Percentiles rank a stretch among this genome's conserved stretches.
These are phyloP conservation scores for Parsonsia alboflavescens DNA, from an alignment of 257 asterid genomes.

Conservation along the genomic window DNA sequence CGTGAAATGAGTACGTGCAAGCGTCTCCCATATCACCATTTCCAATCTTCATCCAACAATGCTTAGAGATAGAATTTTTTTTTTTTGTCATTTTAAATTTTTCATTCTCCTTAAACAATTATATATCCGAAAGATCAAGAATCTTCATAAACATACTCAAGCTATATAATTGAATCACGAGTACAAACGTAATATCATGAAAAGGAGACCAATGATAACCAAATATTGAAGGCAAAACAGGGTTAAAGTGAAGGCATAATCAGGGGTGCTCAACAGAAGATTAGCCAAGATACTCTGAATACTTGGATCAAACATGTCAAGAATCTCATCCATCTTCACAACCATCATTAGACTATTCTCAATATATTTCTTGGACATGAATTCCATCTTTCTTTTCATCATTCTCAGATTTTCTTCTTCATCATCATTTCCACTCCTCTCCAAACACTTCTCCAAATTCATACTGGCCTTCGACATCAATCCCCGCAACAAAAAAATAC, in stretches of 20 bases:
- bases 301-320: constrained; percentile 19
- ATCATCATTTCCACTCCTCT: background rate
- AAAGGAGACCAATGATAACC: constrained; percentile 27
- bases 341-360: constrained; percentile 21
- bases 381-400: background rate
- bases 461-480: background rate
- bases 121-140: no score
- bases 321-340: constrained; percentile 13
- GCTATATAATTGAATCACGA: background rate
- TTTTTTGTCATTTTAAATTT: no score
- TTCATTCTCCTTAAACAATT: no score
- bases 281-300: constrained; percentile 14
- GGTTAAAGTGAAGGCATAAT: constrained; percentile 6
- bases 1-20: no score
- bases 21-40: no score
- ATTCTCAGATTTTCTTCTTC: background rate
- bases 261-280: constrained; percentile 5
- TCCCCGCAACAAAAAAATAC: constrained; percentile 5
- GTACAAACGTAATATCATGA: constrained; percentile 14
- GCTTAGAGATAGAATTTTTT: no score
- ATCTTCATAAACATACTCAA: background rate
- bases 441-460: constrained; percentile 10
- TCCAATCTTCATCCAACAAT: no score
- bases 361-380: background rate
- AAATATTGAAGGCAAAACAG: constrained; percentile 18